Evolutionary conservation across 306 rosid genomes (phyloP).

Genomic region (Cicer yamashitae): DNA sequence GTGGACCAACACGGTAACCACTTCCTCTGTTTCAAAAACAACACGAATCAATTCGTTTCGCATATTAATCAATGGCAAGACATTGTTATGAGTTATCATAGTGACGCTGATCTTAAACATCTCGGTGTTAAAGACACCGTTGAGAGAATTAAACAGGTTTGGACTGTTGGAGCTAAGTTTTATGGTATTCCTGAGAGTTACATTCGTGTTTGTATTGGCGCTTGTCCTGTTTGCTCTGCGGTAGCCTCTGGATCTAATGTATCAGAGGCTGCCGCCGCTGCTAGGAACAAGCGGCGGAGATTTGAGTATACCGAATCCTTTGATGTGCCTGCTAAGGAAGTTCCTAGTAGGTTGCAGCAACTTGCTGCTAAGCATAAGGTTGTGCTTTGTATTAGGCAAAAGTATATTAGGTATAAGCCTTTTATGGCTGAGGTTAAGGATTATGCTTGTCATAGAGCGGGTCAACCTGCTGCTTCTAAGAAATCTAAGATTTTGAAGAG

Average conservation of each 20-base stretch:
- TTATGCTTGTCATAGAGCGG: constrained; percentile 96
- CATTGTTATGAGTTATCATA: constrained; percentile 79
- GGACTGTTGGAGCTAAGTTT: constrained; percentile 99
- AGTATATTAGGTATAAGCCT: constrained; percentile 97
- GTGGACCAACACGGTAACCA: constrained; percentile 67
- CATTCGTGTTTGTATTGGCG: constrained; percentile 86
- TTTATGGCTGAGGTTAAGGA: constrained; percentile 99
- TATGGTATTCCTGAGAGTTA: constrained; percentile 96
- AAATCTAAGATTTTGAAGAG: constrained; percentile 83
- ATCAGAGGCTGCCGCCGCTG: constrained; percentile 50
- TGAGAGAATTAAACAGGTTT: constrained; percentile 84
- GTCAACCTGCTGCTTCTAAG: constrained; percentile 85
- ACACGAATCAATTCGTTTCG: constrained; percentile 86
- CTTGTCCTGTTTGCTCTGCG: constrained; percentile 73
- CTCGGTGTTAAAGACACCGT: constrained; percentile 83
- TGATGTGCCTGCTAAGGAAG: constrained; percentile 94
- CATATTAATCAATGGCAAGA: constrained; percentile 93
- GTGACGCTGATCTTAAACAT: constrained; percentile 81
- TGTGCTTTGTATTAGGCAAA: constrained; percentile 94
- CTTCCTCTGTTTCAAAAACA: constrained; percentile 92
- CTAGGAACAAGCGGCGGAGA: constrained; percentile 74
- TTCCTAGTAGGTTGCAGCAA: constrained; percentile 80
- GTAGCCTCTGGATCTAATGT: constrained; percentile 56
- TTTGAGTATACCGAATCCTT: constrained; percentile 92
- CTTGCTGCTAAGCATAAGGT: constrained; percentile 94